A percentile compares a stretch with the other conserved stretches of the same genome.
These are phyloP conservation scores for Solanum raphanifolium DNA, from an alignment of 257 asterid genomes.

Conservation along the genomic window DNA sequence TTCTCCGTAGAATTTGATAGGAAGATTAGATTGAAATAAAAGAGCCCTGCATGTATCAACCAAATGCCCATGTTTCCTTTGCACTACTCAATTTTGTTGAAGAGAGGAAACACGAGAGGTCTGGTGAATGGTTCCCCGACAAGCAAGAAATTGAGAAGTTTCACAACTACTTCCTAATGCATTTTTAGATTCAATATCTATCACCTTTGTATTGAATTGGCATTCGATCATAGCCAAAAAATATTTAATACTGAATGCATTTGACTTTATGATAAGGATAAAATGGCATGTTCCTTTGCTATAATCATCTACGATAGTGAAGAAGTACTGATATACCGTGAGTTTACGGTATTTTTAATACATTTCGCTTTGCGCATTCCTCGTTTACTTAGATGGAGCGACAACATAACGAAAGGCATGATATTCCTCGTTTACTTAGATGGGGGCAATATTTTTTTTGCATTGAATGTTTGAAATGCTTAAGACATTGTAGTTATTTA, in stretches of 20 bases:
- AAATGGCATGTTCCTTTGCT: not conserved
- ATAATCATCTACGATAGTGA: not conserved
- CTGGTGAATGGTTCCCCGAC: not conserved
- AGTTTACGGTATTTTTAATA: too few relatives aligned
- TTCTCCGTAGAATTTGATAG: not conserved
- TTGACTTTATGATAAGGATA: not conserved
- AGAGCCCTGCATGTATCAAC: not conserved
- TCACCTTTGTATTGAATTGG: not conserved
- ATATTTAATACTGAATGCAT: not conserved
- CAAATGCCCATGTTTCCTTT: not conserved
- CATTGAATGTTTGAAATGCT: too few relatives aligned
- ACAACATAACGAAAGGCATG: too few relatives aligned
- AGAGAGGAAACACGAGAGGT: not conserved
- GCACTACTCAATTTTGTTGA: too few relatives aligned
- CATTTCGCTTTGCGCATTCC: too few relatives aligned
- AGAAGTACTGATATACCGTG: not conserved
- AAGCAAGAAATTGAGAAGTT: not conserved
- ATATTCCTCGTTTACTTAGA: too few relatives aligned
- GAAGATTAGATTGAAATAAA: not conserved
- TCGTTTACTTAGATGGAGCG: too few relatives aligned
- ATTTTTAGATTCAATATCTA: too few relatives aligned
- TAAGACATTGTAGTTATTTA: too few relatives aligned
- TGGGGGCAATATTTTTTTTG: too few relatives aligned
- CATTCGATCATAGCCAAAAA: not conserved
- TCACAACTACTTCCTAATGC: not conserved